Base-by-base conservation (phyloP, 352 stramenopile species). In the Phytophthora parvispora region DNA sequence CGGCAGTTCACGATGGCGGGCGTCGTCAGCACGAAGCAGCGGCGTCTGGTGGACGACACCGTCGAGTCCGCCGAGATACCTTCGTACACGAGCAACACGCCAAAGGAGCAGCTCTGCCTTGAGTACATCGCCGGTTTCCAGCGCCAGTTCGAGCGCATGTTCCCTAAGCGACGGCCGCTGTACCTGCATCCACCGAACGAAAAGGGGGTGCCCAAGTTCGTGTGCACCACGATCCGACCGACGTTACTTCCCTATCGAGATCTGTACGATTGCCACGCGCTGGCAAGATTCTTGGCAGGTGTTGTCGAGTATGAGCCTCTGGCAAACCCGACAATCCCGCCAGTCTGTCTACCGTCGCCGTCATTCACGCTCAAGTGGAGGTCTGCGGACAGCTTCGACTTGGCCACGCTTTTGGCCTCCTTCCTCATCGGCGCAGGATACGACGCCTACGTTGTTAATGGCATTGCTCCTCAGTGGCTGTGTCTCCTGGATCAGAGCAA, bases 301-400 rank as follows among this genome's bases (percentile, higher is more conserved):
- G 92, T 90, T 42, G 79, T 99, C 38, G 79, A 97, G 67, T 99
- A 99, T 75, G 97, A 99, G 64, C 95, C 96, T 8, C 84, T 99
- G 5, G 91, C 92, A 4, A 85, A 97, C 47, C 89, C 93, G 18
- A 67, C 77, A n/a, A 76, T 67, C 2, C 86, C 90, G 24, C 94
- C 93, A 0, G 68, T 74, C 43, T 97, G 80, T 64, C 68, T 98
- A 10, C 90, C 90, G 22, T 97, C 86, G 28, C 92, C 93, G 20
- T 77, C 84, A 1, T 96, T 97, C 53, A 96, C 94, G 13, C 62
- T 99, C 2, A 83, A 90, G 16, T 97, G 91, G 84, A 83, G 82
- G 27, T 83, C 89, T 16, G 97, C 94, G 22, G 97, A 99, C 67
- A 91, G 85, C 56, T 99, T 99, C 64, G 97, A 99, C 66, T 83